These are phyloP conservation scores for Xylariales sp. DNA, from an alignment of 2,329 filamentous ascomycete genomes.

Conservation along the genomic window DNA sequence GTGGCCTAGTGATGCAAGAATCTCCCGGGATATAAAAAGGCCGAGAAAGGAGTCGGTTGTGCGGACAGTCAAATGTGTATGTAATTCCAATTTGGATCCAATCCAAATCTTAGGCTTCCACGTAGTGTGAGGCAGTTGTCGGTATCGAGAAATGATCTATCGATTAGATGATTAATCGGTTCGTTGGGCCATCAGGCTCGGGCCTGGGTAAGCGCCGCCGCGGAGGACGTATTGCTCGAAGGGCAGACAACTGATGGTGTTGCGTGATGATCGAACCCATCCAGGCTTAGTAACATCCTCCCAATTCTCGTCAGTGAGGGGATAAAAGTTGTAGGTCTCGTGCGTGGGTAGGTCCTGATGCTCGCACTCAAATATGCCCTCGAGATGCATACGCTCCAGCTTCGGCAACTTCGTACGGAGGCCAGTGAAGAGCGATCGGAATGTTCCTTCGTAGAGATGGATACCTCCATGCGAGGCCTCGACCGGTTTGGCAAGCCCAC, in stretches of 20 bases:
- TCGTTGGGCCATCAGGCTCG: conserved; percentile 39
- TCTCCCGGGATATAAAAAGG: conserved; percentile 38
- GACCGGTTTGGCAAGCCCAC: conserved; percentile 54
- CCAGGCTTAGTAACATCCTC: conserved; percentile 47
- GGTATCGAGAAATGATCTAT: background rate
- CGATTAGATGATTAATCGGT: conserved; percentile 34
- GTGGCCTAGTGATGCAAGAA: conserved; percentile 40
- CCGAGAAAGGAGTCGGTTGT: conserved; percentile 33
- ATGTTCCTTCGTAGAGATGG: conserved; percentile 58
- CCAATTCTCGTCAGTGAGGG: conserved; percentile 57
- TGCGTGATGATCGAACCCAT: conserved; percentile 48
- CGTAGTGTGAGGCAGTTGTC: background rate
- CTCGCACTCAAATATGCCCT: conserved; percentile 59
- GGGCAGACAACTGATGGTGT: conserved; percentile 53
- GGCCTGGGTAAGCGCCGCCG: conserved; percentile 53
- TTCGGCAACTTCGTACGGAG: conserved; percentile 53
- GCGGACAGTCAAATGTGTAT: conserved; percentile 22
- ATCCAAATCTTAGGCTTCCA: conserved; percentile 18
- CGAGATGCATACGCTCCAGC: conserved; percentile 57
- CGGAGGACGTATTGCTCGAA: conserved; percentile 57
- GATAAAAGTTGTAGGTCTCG: conserved; percentile 57
- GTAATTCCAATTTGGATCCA: conserved; percentile 26
- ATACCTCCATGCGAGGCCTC: conserved; percentile 58
- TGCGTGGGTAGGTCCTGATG: conserved; percentile 52
- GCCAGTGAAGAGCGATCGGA: conserved; percentile 56